phyloP scores from a whole-genome alignment of 2,329 filamentous ascomycete genomes.

The Eurotiales sp. region DNA sequence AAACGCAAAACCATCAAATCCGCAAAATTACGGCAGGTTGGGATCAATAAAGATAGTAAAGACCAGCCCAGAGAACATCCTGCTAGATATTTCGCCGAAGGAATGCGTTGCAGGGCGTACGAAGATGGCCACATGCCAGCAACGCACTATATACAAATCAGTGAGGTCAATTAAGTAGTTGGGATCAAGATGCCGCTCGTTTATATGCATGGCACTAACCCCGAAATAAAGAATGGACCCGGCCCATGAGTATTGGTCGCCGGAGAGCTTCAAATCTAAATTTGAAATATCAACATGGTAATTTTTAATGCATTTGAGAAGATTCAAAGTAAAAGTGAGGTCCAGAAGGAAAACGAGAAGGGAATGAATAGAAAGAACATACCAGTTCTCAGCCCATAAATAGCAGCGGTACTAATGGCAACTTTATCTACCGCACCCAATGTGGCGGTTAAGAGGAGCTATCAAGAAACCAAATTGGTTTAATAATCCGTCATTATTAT shows the following conservation, averaged over 20 bases:
- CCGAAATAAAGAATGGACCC: slow-evolving; percentile 30
- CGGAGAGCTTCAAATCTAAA: slow-evolving; percentile 45
- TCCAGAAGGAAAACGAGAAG: background rate
- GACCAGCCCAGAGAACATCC: slow-evolving; percentile 15
- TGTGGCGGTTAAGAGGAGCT: slow-evolving; percentile 24
- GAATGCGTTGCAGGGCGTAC: slow-evolving; percentile 45
- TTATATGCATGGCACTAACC: slow-evolving; percentile 13
- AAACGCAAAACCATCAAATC: slow-evolving; percentile 24
- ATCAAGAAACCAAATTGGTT: background rate
- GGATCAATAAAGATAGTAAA: slow-evolving; percentile 12
- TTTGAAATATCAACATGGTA: background rate
- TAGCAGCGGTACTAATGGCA: slow-evolving; percentile 41
- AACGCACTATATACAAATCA: slow-evolving; percentile 40
- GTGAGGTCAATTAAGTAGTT: background rate
- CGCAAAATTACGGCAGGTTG: slow-evolving; percentile 8
- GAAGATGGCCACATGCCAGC: slow-evolving; percentile 43
- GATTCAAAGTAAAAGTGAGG: no score
- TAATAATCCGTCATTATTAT: background rate
- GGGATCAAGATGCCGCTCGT: slow-evolving; percentile 5
- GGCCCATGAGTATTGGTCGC: slow-evolving; percentile 51
- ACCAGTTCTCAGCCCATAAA: slow-evolving; percentile 49
- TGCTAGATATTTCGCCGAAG: slow-evolving; percentile 19
- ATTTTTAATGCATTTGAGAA: background rate
- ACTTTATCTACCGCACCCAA: slow-evolving; percentile 29
- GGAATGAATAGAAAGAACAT: slow-evolving; percentile 7